Evolutionary conservation across 2,329 filamentous ascomycete genomes (phyloP).

Genomic region (Botrytis porri): DNA sequence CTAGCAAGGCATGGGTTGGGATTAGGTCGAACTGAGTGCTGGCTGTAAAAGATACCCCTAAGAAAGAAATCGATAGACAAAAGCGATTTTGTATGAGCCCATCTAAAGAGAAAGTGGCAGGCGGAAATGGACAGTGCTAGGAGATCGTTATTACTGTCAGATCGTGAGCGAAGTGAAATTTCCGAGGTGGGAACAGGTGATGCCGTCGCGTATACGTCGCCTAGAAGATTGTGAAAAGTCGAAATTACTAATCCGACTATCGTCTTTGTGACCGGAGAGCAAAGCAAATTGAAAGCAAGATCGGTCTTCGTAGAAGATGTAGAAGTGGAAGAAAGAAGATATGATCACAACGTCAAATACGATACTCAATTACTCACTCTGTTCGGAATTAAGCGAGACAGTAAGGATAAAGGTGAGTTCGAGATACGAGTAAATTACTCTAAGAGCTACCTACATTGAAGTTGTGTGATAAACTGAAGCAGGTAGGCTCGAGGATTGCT

Average conservation of each 20-base stretch:
- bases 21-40: neutral
- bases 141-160: neutral
- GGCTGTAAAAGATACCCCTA: neutral
- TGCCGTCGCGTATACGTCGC: neutral
- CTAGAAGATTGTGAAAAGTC: neutral
- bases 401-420: neutral
- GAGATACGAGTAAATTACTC: neutral
- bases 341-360: neutral
- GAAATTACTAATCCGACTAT: neutral
- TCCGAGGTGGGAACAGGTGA: neutral
- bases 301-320: neutral
- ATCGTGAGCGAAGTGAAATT: neutral
- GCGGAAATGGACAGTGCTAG: neutral
- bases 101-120: neutral
- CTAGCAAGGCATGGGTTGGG: neutral
- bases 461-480: neutral
- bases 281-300: conserved; percentile 2
- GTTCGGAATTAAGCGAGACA: neutral
- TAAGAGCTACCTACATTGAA: neutral
- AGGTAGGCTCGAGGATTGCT: neutral
- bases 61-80: neutral
- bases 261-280: neutral
- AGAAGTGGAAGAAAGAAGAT: neutral
- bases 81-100: too few species aligned
- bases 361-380: neutral